Evolutionary conservation across 345 rosid species (phyloP).

Genomic region (Citrus glauca): DNA sequence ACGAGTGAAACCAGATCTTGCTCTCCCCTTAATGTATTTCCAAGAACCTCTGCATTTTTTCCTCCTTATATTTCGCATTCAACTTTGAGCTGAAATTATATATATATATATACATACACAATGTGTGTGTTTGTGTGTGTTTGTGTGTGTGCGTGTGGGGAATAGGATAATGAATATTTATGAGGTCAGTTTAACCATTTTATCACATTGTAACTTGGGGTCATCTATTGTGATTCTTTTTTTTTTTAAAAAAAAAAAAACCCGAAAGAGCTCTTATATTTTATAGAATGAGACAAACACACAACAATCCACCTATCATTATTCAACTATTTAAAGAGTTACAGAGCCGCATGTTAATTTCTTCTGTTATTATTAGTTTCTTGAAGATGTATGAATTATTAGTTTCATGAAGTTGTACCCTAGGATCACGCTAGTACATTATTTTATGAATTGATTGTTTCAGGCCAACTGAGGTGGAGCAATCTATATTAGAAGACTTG

Average conservation of each 20-base stretch:
- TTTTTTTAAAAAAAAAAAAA: no score
- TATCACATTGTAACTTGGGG: background rate
- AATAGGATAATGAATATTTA: background rate
- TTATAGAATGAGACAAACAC: background rate
- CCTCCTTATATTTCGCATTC: background rate
- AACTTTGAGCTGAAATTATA: background rate
- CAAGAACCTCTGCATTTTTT: conserved; percentile 21
- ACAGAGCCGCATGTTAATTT: background rate
- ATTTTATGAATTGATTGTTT: conserved; percentile 14
- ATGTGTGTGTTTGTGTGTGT: no score
- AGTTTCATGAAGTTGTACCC: background rate
- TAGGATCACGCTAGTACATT: background rate
- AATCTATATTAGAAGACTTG: conserved; percentile 89
- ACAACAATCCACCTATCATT: background rate
- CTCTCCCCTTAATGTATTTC: conserved; percentile 83
- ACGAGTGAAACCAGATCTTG: conserved; percentile 86
- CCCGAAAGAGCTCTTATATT: no score
- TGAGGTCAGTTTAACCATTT: background rate
- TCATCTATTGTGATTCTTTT: background rate
- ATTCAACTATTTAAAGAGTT: background rate
- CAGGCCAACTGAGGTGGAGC: conserved; percentile 87
- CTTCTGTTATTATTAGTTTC: background rate
- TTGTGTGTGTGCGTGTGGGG: background rate
- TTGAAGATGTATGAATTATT: background rate
- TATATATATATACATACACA: no score